Conservation (phyloP, 2,329 filamentous ascomycete genomes). For the Purpureocillium takamizusanense region DNA sequence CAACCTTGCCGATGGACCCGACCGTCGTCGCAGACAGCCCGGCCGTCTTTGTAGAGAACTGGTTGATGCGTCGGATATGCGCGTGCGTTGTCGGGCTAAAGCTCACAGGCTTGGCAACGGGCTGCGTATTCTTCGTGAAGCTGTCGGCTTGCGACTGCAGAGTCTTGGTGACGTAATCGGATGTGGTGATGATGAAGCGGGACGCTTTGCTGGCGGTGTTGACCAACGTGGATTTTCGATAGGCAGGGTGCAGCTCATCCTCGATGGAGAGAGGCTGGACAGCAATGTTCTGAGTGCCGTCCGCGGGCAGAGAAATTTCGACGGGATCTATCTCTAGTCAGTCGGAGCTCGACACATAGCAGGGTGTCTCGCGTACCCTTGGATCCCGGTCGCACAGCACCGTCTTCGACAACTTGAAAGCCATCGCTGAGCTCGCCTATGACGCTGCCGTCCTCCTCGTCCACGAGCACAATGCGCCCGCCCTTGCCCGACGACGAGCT, state of each 20-base stretch:
- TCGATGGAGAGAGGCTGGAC: constrained; percentile 59
- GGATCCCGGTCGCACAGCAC: constrained; percentile 69
- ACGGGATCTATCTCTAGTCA: constrained; percentile 50
- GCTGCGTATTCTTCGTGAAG: constrained; percentile 74
- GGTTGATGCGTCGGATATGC: constrained; percentile 81
- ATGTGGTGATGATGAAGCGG: constrained; percentile 82
- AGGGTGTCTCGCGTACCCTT: constrained; percentile 57
- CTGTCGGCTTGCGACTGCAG: constrained; percentile 69
- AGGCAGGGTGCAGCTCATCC: constrained; percentile 79
- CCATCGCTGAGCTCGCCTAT: constrained; percentile 84
- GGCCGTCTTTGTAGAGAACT: constrained; percentile 71
- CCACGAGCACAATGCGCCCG: constrained; percentile 82
- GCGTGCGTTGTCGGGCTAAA: constrained; percentile 81
- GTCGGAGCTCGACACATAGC: not conserved
- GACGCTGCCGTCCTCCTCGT: constrained; percentile 93
- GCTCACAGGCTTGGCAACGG: constrained; percentile 70
- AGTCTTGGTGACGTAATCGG: constrained; percentile 67
- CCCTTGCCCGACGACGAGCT: constrained; percentile 39
- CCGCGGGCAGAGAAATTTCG: constrained; percentile 63
- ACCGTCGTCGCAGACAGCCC: constrained; percentile 78
- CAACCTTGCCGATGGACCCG: constrained; percentile 70
- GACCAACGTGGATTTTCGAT: constrained; percentile 78
- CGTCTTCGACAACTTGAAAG: constrained; percentile 71
- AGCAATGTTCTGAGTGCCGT: constrained; percentile 54
- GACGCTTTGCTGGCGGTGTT: constrained; percentile 82